phyloP scores from a whole-genome alignment of 371 early-diverging fungal species.

The Thermomucor indicae-seudaticae region DNA sequence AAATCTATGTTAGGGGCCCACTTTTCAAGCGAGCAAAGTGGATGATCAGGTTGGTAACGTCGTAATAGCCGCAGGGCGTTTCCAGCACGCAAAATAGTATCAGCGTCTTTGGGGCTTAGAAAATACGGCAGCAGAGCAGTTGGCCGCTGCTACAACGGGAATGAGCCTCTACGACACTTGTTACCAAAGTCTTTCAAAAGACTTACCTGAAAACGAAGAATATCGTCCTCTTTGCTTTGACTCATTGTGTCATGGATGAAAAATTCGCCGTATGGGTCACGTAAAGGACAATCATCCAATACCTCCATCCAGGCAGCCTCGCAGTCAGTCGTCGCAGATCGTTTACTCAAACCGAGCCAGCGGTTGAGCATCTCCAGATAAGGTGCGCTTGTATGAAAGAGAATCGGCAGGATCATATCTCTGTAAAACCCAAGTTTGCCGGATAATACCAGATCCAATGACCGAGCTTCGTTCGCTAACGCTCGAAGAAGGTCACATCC shows the following conservation, averaged over 20 bases:
- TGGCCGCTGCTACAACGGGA: no score
- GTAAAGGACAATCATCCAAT: constrained; percentile 1
- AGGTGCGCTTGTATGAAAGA: constrained; percentile 44
- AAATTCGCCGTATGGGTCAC: constrained; percentile 46
- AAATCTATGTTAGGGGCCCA: neutral
- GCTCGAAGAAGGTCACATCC: constrained; percentile 39
- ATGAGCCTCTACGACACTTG: no score
- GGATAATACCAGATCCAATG: constrained; percentile 16
- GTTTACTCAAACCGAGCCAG: constrained; percentile 36
- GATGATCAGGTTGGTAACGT: constrained; percentile 23
- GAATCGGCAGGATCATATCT: constrained; percentile 27
- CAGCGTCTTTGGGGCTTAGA: constrained; percentile 13
- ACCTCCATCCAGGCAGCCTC: constrained; percentile 1
- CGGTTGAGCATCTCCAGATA: constrained; percentile 44
- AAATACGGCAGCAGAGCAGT: constrained; percentile 18
- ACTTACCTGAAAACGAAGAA: neutral
- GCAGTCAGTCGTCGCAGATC: neutral
- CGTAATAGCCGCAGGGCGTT: constrained; percentile 23
- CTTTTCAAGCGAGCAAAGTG: constrained; percentile 13
- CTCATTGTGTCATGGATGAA: constrained; percentile 24
- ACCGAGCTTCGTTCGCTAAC: constrained; percentile 26
- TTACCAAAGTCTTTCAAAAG: neutral
- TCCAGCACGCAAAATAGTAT: constrained; percentile 27
- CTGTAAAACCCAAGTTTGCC: constrained; percentile 32
- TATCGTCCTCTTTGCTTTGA: neutral